phyloP scores from a whole-genome alignment of 1,284 basidiomycete species.

The Amylostereum areolatum region DNA sequence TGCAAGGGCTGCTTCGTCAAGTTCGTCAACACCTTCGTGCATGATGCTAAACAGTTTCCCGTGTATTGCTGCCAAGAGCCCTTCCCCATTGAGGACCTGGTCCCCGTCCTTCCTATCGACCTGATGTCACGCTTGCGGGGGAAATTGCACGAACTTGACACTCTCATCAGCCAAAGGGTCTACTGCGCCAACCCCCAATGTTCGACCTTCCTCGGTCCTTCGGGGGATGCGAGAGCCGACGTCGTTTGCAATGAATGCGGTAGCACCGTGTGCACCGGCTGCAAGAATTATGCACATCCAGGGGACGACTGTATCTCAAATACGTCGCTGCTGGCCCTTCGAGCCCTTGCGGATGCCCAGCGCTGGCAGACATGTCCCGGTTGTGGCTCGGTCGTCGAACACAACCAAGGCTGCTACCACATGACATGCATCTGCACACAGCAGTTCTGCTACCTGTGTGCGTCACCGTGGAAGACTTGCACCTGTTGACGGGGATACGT shows the following conservation, averaged over 20 bases:
- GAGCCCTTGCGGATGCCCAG: constrained; percentile 27
- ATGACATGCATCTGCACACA: constrained; percentile 40
- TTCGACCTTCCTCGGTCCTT: constrained; percentile 34
- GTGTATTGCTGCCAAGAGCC: constrained; percentile 35
- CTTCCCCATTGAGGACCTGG: constrained; percentile 25
- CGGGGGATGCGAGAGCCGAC: constrained; percentile 15
- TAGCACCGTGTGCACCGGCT: constrained; percentile 27
- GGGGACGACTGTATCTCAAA: constrained; percentile 20
- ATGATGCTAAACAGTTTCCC: constrained; percentile 37
- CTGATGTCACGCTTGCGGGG: constrained; percentile 19
- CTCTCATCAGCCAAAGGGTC: constrained; percentile 27
- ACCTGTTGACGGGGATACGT: constrained; percentile 15
- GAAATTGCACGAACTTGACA: constrained; percentile 29
- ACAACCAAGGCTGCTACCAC: constrained; percentile 35
- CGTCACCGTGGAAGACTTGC: constrained; percentile 35
- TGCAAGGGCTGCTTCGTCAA: constrained; percentile 30
- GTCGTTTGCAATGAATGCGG: constrained; percentile 18
- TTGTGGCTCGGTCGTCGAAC: constrained; percentile 36
- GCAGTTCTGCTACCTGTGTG: constrained; percentile 41
- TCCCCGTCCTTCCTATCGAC: constrained; percentile 7
- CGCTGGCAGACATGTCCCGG: constrained; percentile 37
- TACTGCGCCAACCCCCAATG: constrained; percentile 37
- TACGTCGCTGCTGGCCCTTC: constrained; percentile 20
- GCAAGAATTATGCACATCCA: constrained; percentile 21
- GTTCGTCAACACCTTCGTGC: constrained; percentile 30